Percentiles rank a stretch among this genome's conserved stretches.
These are phyloP conservation scores for Cylindrotheca fusiformis DNA, from an alignment of 108 stramenopile species.

Conservation along the genomic window DNA sequence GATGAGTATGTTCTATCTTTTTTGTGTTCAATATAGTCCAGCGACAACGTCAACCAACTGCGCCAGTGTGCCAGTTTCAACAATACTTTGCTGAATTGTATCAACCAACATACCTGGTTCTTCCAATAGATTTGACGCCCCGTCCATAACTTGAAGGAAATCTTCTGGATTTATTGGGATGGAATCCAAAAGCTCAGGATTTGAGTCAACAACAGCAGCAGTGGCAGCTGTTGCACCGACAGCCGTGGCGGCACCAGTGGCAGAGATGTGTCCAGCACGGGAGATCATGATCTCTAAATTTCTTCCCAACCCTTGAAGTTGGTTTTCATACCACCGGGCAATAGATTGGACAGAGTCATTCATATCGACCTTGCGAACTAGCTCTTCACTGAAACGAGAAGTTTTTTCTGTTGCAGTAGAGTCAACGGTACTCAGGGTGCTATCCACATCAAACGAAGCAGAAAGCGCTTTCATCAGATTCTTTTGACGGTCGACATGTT, in stretches of 20 bases:
- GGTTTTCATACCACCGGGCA: not conserved
- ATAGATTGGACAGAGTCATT: not conserved
- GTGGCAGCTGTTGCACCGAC: not conserved
- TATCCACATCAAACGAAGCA: not conserved
- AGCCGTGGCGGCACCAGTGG: not conserved
- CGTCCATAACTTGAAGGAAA: not conserved
- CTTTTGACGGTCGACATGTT: not conserved
- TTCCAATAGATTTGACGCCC: too few species aligned
- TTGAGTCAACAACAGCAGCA: not conserved
- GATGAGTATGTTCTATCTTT: too few species aligned
- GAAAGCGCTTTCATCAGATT: not conserved
- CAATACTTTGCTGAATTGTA: too few species aligned
- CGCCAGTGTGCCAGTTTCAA: too few species aligned
- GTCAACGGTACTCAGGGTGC: not conserved
- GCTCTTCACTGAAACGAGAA: not conserved
- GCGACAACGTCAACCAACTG: too few species aligned
- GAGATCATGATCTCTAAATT: not conserved
- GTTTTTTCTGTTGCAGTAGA: not conserved
- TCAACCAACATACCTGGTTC: too few species aligned
- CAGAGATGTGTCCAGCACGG: too few species aligned
- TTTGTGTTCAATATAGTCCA: too few species aligned
- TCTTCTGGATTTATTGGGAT: not conserved
- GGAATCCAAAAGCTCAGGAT: not conserved
- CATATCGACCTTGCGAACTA: not conserved
- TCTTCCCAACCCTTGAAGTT: not conserved